These are phyloP conservation scores for Chrysochromulina parva DNA, from an alignment of 78 protist species.

Conservation along the genomic window DNA sequence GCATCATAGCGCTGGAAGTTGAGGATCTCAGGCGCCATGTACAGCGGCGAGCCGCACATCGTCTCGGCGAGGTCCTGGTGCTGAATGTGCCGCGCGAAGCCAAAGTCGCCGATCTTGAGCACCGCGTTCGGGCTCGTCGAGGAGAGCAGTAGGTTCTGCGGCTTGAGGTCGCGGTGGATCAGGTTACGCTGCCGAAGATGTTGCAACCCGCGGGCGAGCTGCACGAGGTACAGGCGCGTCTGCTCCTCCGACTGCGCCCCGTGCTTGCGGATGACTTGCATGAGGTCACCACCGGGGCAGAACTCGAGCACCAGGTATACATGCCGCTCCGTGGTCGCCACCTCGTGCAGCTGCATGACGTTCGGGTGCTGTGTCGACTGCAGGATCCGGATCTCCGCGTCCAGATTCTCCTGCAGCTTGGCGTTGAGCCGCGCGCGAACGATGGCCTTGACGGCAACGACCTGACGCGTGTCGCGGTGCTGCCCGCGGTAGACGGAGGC, in stretches of 20 bases:
- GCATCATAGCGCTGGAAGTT: conserved; percentile 21
- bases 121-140: background rate
- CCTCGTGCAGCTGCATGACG: conserved; percentile 20
- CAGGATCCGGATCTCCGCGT: conserved; percentile 31
- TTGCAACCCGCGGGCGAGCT: background rate
- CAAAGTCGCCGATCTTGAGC: conserved; percentile 50
- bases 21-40: conserved; percentile 47
- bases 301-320: conserved; percentile 18
- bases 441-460: conserved; percentile 35
- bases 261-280: background rate
- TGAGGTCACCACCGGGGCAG: conserved; percentile 33
- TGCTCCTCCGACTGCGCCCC: background rate
- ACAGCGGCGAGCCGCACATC: conserved; percentile 44
- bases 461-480: background rate
- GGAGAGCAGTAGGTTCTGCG: conserved; percentile 34
- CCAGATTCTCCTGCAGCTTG: conserved; percentile 6
- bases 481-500: conserved; percentile 36
- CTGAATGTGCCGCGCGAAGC: conserved; percentile 37
- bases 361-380: conserved; percentile 33
- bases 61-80: conserved; percentile 34
- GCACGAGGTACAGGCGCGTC: background rate
- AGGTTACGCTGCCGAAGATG: background rate
- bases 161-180: conserved; percentile 35
- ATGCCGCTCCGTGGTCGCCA: conserved; percentile 13
- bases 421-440: background rate